Evolutionary conservation across 176 grass and related monocot genomes (phyloP), one percentile per base, ranked within the genome.

Genomic region (Carex parvula): DNA sequence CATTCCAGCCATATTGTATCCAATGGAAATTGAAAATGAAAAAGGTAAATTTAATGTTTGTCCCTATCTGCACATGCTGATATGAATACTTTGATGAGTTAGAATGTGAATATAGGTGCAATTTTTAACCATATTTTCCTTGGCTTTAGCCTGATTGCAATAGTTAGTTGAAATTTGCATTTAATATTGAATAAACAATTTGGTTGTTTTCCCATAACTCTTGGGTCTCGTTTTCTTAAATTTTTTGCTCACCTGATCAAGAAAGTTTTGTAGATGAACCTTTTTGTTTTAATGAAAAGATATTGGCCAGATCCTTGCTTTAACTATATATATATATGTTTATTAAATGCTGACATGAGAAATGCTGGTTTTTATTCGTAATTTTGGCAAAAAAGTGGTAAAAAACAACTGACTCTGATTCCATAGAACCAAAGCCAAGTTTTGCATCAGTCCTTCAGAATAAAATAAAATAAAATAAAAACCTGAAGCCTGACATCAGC

Each of bases 71-170:
- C 6, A 37, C 32, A 39, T 46, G 21, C 69, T 2, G 18, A 48
- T 71, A 71, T 73, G 70, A 46, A 46, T 41, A 70, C 67, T 42
- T 68, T 68, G 64, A 13, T 68, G 64, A 68, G 64, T 68, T 7
- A 37, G 37, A 71, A 71, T 71, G 68, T 71, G 68, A 66, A 41
- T 41, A n/a, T 71, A 3, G 68, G 67, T 7, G 10, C 7, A 70
- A 44, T 41, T 44, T 41, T 44, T 15, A 63, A 68, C 30, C 64
- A 11, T 70, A 21, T 6, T 70, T 41, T n/a, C 3, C 3, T 29
- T 70, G 67, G 67, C 41, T 17, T 39, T n/a, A 42, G 33, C 14
- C 35, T 70, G 67, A 42, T 42, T n/a, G 12, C 32, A 7, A n/a
- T 37, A 10, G 29, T 35, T 33, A 60, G 18, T 21, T 21, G 6